Conservation (phyloP, 208 protist species). For the Zelonia costaricensis region DNA sequence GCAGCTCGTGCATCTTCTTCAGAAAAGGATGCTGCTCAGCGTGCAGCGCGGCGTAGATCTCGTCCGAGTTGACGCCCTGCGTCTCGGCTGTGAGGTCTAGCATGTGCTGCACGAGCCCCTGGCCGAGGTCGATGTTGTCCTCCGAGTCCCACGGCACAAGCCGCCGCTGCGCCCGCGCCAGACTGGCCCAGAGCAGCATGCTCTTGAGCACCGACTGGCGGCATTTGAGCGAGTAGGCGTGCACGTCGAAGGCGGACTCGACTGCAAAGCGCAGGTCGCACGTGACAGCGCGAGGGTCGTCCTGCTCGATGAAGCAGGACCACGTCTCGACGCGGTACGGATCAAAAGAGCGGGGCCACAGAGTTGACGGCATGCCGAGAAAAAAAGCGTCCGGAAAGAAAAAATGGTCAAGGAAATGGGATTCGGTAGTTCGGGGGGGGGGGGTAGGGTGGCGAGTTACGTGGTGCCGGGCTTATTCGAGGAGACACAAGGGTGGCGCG, state of each 20-base stretch:
- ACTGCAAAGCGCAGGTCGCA: conserved; percentile 11
- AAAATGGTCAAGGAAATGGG: no score
- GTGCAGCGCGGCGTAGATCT: conserved; percentile 17
- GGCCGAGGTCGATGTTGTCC: conserved; percentile 14
- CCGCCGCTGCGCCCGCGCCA: conserved; percentile 6
- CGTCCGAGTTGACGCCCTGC: conserved; percentile 17
- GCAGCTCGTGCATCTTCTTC: conserved; percentile 13
- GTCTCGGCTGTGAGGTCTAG: conserved; percentile 21
- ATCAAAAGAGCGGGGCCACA: conserved; percentile 3
- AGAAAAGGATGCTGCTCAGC: conserved; percentile 21
- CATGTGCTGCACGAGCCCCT: conserved; percentile 15
- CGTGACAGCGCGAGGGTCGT: conserved; percentile 13
- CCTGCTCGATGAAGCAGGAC: conserved; percentile 13
- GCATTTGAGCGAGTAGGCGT: conserved; percentile 14
- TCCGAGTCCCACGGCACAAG: conserved; percentile 8
- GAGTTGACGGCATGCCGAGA: no score
- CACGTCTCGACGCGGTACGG: conserved; percentile 15
- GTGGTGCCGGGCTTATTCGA: no score
- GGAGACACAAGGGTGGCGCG: no score
- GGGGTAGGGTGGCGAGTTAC: no score
- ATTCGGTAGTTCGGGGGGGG: no score
- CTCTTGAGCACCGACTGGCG: conserved; percentile 7
- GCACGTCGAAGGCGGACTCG: conserved; percentile 11
- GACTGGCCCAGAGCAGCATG: conserved; percentile 7
- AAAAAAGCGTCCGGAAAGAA: no score